Evolutionary conservation across 176 grass and related monocot species (phyloP).

Genomic region (Zoysia japonica): DNA sequence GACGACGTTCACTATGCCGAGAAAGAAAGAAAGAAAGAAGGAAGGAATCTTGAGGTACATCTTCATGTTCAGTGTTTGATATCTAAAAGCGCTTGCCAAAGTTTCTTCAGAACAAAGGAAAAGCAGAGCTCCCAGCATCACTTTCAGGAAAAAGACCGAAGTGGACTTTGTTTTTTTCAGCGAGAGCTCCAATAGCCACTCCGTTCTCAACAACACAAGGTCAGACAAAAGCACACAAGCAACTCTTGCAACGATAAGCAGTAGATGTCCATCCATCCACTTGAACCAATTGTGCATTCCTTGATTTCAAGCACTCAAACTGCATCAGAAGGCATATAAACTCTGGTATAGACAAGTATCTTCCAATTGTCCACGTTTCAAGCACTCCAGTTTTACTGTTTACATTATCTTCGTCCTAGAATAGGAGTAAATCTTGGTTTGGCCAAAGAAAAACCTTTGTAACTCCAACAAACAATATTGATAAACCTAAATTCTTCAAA

Average conservation of each 20-base stretch:
- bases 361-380: neutral
- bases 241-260: constrained; percentile 39
- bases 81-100: constrained; percentile 21
- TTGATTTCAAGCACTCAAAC: constrained; percentile 25
- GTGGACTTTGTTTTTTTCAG: constrained; percentile 48
- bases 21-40: constrained; percentile 35
- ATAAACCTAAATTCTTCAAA: no score
- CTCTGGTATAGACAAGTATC: neutral
- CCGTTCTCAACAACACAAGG: constrained; percentile 35
- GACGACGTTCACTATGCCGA: constrained; percentile 9
- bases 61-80: constrained; percentile 39
- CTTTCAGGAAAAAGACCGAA: constrained; percentile 44
- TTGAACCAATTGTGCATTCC: constrained; percentile 15
- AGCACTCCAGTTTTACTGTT: neutral
- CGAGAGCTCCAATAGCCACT: constrained; percentile 35
- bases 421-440: no score
- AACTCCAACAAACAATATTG: no score
- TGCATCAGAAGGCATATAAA: neutral
- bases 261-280: constrained; percentile 30
- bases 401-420: no score
- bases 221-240: constrained; percentile 36
- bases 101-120: constrained; percentile 27
- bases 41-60: constrained; percentile 42
- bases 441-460: no score
- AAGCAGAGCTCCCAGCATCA: constrained; percentile 39